Percentiles rank a stretch among this genome's conserved stretches.
Evolutionary conservation across 768 basidiomycete genomes (phyloP).

Genomic region (Porpolomopsis calyptriformis): DNA sequence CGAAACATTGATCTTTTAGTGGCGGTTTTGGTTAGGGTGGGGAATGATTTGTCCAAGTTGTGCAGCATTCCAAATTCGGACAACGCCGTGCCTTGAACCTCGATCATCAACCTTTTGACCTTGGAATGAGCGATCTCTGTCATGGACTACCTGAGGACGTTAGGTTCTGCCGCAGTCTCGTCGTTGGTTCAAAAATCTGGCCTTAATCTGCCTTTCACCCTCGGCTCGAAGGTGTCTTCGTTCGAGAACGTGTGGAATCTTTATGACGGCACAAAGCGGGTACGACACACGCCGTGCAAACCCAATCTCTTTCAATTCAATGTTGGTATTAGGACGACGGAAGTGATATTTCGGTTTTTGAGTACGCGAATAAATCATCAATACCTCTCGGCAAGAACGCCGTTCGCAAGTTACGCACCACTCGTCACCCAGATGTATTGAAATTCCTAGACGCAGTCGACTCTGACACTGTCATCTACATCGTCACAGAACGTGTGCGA

Average conservation of each 20-base stretch:
- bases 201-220: slow-evolving; percentile 76
- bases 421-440: slow-evolving; percentile 91
- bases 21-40: no score
- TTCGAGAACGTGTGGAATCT: slow-evolving; percentile 74
- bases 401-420: slow-evolving; percentile 78
- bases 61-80: no score
- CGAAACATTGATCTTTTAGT: no score
- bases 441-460: slow-evolving; percentile 93
- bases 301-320: slow-evolving; percentile 8
- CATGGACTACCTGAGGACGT: slow-evolving; percentile 77
- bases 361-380: slow-evolving; percentile 69
- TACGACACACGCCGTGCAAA: slow-evolving; percentile 21
- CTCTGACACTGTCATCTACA: slow-evolving; percentile 75
- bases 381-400: slow-evolving; percentile 81
- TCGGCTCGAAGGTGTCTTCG: slow-evolving; percentile 62
- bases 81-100: no score
- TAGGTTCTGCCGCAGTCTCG: slow-evolving; percentile 81
- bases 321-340: slow-evolving; percentile 66
- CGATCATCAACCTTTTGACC: no score
- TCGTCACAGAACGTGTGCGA: slow-evolving; percentile 89
- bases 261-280: slow-evolving; percentile 83
- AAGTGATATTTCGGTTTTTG: slow-evolving; percentile 78
- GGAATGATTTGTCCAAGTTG: no score
- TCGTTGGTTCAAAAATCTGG: slow-evolving; percentile 91
- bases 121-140: neutral